These are phyloP conservation scores for Jaltomata sinuosa DNA, from an alignment of 257 asterid genomes.

Conservation along the genomic window DNA sequence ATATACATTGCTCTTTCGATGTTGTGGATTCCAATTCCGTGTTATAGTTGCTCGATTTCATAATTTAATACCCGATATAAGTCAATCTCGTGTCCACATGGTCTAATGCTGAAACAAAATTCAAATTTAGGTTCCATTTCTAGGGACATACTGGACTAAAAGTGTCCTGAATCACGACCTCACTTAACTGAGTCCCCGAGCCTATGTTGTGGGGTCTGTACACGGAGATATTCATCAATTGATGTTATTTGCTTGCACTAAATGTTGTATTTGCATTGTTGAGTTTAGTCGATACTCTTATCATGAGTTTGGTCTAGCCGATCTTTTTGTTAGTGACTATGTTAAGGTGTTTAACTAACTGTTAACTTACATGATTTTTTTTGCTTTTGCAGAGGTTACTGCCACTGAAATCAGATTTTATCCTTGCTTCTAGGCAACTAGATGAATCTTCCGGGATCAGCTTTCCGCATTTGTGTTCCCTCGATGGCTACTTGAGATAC, in stretches of 20 bases:
- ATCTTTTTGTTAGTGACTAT: background rate
- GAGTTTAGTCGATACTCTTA: background rate
- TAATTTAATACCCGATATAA: too few species aligned
- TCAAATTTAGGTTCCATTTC: background rate
- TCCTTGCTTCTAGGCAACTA: background rate
- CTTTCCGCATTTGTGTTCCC: background rate
- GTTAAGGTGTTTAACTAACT: background rate
- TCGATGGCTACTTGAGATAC: slow-evolving; percentile 38
- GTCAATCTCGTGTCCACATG: background rate
- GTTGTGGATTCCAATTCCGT: too few species aligned
- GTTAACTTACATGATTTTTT: too few species aligned
- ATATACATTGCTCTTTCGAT: too few species aligned
- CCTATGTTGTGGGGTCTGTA: background rate
- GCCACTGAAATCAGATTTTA: background rate
- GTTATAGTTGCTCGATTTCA: too few species aligned
- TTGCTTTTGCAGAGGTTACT: background rate
- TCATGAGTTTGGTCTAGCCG: background rate
- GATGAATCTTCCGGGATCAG: background rate
- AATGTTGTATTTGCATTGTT: background rate
- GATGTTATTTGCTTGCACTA: background rate
- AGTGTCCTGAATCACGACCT: background rate
- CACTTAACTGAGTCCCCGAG: background rate
- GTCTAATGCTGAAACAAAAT: background rate
- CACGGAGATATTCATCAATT: background rate
- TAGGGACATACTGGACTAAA: background rate